A percentile compares a stretch with the other conserved stretches of the same genome.
Conservation (phyloP, 192 early-diverging fungal genomes). For the Podila minutissima region DNA sequence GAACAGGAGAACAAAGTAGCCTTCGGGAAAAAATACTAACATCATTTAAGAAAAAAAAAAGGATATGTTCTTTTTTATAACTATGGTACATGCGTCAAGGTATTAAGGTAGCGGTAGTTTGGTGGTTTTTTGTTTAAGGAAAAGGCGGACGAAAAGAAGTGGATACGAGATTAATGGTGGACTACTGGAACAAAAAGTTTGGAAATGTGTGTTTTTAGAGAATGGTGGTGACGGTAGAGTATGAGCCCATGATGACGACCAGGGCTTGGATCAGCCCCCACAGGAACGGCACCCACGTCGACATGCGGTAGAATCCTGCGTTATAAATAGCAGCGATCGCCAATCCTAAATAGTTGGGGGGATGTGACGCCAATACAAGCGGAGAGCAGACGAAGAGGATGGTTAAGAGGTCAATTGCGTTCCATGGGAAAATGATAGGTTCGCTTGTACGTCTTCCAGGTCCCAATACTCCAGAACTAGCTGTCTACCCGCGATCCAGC, state of each 20-base stretch:
- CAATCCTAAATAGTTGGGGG: slow-evolving; percentile 48
- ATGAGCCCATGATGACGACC: slow-evolving; percentile 66
- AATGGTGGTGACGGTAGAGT: slow-evolving; percentile 68
- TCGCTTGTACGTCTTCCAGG: background rate
- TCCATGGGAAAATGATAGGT: background rate
- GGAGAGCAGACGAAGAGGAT: background rate
- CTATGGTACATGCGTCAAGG: background rate
- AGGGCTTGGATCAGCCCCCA: slow-evolving; percentile 75
- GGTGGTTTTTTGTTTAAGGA: background rate
- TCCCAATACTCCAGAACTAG: too few species aligned
- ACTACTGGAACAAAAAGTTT: too few species aligned
- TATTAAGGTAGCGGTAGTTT: background rate
- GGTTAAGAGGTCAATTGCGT: background rate
- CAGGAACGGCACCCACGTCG: slow-evolving; percentile 76
- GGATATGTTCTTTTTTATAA: background rate
- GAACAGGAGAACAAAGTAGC: slow-evolving; percentile 13
- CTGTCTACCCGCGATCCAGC: too few species aligned
- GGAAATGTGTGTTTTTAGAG: slow-evolving; percentile 13
- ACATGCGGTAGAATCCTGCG: slow-evolving; percentile 72
- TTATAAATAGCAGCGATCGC: slow-evolving; percentile 68
- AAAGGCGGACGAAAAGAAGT: background rate
- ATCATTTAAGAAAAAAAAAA: background rate
- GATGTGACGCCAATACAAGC: background rate
- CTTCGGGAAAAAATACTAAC: too few species aligned
- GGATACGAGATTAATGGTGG: background rate